Conservation (phyloP, 768 basidiomycete species). For the Amanita pallidorosea region DNA sequence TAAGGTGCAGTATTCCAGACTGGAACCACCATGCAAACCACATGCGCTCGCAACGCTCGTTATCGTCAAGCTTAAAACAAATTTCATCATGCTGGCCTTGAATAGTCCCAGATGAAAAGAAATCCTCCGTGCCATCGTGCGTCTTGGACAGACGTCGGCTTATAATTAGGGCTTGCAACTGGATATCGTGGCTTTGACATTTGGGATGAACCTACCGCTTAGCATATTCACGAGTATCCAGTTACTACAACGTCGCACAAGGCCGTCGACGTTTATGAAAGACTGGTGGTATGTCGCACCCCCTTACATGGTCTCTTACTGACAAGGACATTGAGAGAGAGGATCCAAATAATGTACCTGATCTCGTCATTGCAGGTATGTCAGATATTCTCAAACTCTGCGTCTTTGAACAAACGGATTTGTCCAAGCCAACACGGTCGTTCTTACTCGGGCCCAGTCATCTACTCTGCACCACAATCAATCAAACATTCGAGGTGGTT, state of each 20-base stretch:
- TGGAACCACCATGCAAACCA: constrained; percentile 22
- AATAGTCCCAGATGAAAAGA: constrained; percentile 79
- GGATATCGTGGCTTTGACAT: too few relatives aligned
- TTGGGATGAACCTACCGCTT: too few relatives aligned
- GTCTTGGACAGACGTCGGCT: constrained; percentile 17
- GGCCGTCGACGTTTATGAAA: too few relatives aligned
- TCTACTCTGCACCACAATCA: constrained; percentile 46
- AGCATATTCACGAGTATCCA: too few relatives aligned
- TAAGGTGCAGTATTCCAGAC: too few relatives aligned
- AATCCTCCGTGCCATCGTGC: constrained; percentile 67
- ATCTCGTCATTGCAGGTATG: constrained; percentile 14
- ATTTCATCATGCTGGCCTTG: constrained; percentile 76
- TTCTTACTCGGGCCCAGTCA: too few relatives aligned
- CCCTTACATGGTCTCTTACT: too few relatives aligned
- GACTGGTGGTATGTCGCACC: constrained; percentile 14
- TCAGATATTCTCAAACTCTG: too few relatives aligned
- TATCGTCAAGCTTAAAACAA: constrained; percentile 64
- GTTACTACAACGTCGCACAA: too few relatives aligned
- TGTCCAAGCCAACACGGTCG: constrained; percentile 80
- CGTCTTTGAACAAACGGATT: neutral
- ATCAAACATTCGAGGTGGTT: constrained; percentile 61
- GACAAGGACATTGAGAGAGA: constrained; percentile 11
- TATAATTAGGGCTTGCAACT: constrained; percentile 23
- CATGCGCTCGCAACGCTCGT: constrained; percentile 56
- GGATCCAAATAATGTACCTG: constrained; percentile 24